Evolutionary conservation across 306 rosid species (phyloP), one percentile per base, ranked within the genome.

Genomic region (Vigna trinervia): DNA sequence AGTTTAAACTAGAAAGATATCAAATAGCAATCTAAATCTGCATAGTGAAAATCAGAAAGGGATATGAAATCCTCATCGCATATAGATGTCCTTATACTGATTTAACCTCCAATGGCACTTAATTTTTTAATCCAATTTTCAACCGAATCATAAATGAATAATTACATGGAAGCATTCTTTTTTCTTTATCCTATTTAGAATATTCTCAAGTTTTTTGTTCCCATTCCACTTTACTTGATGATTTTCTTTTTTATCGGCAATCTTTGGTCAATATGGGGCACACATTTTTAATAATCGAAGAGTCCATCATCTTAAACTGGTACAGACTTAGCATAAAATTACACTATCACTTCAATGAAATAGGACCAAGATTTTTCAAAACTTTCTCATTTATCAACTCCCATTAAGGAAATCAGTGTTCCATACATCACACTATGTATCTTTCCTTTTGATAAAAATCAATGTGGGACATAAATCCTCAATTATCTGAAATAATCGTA

Each of bases 21-120:
- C 48, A 43, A 10, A 81, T 84, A 78, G 69, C 23, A 15, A 26
- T 43, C 34, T 50, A 79, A n/a, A 68, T 13, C 28, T 59, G 69
- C n/a, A 68, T 54, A 66, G 58, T 67, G 28, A 30, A 68, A 63
- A 12, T 61, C 20, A 0, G 4, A 58, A 4, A 30, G 34, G 34
- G 14, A 26, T 26, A 26, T 26, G 30, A 26, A 26, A 26, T 26
- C 30, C 30, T 26, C 30, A 26, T 26, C 2, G 30, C 22, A 22
- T 26, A 2, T 26, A 26, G 38, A 36, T 51, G 1, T 52, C n/a
- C 19, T 26, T 54, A 22, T 36, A 28, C 12, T 5, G 30, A 19
- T 28, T 39, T 5, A 12, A 36, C 39, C 2, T 30, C 22, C 8
- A 60, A 20, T 5, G n/a, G 22, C 38, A 32, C 48, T 13, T 22